phyloP scores from a whole-genome alignment of 306 rosid species.

The Trifolium fragiferum region DNA sequence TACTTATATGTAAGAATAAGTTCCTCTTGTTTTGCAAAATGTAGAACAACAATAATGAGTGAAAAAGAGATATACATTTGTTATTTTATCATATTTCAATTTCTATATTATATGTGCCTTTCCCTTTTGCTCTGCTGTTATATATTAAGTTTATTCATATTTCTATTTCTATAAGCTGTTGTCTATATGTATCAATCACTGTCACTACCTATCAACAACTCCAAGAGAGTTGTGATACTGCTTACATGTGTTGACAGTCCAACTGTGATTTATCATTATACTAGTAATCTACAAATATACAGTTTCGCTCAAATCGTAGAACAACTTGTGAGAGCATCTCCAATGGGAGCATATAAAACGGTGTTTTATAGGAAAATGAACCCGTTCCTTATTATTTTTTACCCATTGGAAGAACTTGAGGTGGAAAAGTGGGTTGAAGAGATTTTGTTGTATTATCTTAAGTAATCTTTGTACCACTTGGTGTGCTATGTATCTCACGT shows the following conservation, averaged over 20 bases:
- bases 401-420: not conserved
- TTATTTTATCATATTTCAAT: no score
- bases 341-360: not conserved
- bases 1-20: not conserved
- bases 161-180: slow-evolving; percentile 3
- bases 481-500: not conserved
- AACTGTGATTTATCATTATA: no score
- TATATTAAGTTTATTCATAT: slow-evolving; percentile 1
- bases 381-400: no score
- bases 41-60: not conserved
- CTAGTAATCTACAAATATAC: not conserved
- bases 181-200: not conserved
- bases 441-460: not conserved
- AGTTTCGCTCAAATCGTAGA: not conserved
- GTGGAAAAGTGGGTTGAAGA: not conserved
- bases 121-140: not conserved
- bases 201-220: not conserved
- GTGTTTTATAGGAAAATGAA: not conserved
- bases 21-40: not conserved
- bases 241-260: no score
- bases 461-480: no score
- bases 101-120: no score
- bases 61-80: no score
- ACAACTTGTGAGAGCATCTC: not conserved
- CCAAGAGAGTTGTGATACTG: no score